Percentiles rank a stretch among this genome's conserved stretches.
Conservation (phyloP, 2,329 filamentous ascomycete species). For the Cordyceps cicadae region DNA sequence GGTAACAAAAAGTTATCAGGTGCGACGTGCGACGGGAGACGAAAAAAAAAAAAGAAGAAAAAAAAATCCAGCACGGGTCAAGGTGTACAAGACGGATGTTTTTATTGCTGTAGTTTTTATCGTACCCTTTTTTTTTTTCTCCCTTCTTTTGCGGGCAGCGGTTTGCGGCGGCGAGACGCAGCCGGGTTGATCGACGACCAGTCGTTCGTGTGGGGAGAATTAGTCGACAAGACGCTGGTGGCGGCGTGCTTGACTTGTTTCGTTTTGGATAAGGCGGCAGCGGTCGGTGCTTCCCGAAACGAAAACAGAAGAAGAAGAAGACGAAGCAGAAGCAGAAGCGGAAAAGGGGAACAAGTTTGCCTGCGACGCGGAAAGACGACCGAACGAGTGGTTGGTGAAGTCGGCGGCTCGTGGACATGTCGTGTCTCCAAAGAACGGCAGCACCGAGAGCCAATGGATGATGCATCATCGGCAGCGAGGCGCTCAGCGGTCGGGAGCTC, state of each 20-base stretch:
- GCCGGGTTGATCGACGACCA: not conserved
- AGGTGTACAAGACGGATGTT: not conserved
- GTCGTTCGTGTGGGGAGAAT: not conserved
- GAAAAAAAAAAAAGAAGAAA: not conserved
- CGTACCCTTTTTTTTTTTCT: not conserved
- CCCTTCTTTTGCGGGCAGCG: not conserved
- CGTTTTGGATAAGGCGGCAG: not conserved
- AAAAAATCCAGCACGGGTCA: not conserved
- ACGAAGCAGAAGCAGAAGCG: too few relatives aligned
- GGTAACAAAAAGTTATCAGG: not conserved
- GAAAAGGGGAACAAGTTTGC: not conserved
- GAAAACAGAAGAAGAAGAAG: not conserved
- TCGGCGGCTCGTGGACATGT: constrained; percentile 2
- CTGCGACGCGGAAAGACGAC: not conserved
- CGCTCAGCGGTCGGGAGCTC: not conserved
- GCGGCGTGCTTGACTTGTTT: not conserved
- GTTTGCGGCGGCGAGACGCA: not conserved
- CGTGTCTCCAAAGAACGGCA: not conserved
- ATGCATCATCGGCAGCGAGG: not conserved
- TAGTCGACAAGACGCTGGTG: not conserved
- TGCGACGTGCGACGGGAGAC: constrained; percentile 2
- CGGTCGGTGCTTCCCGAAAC: not conserved
- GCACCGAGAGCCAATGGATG: constrained; percentile 3
- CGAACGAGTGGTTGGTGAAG: not conserved
- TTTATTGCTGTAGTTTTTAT: not conserved